Base-by-base conservation (phyloP, 2,329 filamentous ascomycete genomes). In the Cercospora sp. region DNA sequence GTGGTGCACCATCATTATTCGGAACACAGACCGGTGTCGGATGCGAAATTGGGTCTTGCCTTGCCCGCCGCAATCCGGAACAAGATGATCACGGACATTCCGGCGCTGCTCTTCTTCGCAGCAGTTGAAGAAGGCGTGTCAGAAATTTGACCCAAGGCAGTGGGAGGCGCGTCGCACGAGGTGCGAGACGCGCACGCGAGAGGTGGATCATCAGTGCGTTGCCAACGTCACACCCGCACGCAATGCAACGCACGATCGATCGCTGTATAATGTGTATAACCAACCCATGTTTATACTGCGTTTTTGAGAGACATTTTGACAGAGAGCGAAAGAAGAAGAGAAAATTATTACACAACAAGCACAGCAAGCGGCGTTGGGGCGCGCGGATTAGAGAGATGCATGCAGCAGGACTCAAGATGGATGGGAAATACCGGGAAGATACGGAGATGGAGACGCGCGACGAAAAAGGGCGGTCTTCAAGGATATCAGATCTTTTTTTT, bases 11-110 rank as follows among this genome's bases (percentile, higher is more conserved):
- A 43, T n/a, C 34, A 55, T 24, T 13, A 18, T 34, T 34, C 21
- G 57, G 55, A 55, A 60, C 24, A 65, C 63, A 49, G 55, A 60
- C 63, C 63, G 21, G 28, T n/a, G 61, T 63, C 45, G 61, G 18
- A 34, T 30, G 26, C 43, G 61, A 63, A 9, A 3, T 43, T 16
- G 37, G 37, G 8, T 7, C 8, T 3, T 43, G 28, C 12, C 45
- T 58, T 58, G 10, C 26, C 26, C 26, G 53, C 21, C 26, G 53
- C 30, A 16, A 51, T 51, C 45, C 45, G 26, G 45, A 51, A 24
- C 5, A 51, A 51, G 10, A 51, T 13, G 45, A 24, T 24, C 18
- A 24, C 5, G 45, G 45, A 24, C 45, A 5, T 13, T 51, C 21
- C 9, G 18, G 18, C 45, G 12, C 45, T 51, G 18, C 45, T 13